A percentile compares a stretch with the other conserved stretches of the same genome.
phyloP scores from a whole-genome alignment of 2,329 filamentous ascomycete species.

The Cordyceps javanica region DNA sequence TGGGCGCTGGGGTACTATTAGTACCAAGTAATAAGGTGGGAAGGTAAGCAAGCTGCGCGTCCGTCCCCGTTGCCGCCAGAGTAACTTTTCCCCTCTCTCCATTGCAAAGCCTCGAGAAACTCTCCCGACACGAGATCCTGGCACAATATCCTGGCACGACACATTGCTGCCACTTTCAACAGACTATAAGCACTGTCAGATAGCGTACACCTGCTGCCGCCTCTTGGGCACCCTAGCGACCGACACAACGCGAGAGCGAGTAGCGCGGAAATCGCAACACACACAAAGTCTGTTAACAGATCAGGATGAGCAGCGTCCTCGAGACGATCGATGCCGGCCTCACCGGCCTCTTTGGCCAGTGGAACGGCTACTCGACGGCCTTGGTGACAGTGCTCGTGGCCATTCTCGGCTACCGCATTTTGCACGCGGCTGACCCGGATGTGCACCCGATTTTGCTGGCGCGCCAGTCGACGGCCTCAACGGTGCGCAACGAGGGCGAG shows the following conservation, averaged over 20 bases:
- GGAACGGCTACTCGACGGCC: slow-evolving; percentile 72
- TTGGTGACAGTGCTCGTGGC: slow-evolving; percentile 61
- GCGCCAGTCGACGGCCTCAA: slow-evolving; percentile 71
- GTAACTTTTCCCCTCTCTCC: not conserved
- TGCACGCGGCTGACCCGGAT: slow-evolving; percentile 74
- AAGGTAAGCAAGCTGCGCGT: not conserved
- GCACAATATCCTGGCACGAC: not conserved
- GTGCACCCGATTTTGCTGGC: slow-evolving; percentile 86
- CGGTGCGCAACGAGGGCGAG: slow-evolving; percentile 76
- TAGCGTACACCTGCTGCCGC: not conserved
- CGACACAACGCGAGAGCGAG: not conserved
- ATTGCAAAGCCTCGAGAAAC: not conserved
- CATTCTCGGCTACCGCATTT: slow-evolving; percentile 64
- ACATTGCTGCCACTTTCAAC: not conserved
- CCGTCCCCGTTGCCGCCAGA: not conserved
- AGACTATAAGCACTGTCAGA: not conserved
- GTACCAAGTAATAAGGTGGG: too few relatives aligned
- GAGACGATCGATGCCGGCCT: slow-evolving; percentile 66
- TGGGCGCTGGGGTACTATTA: not conserved
- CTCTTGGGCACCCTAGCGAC: not conserved
- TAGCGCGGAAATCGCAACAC: not conserved
- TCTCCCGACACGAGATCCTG: not conserved
- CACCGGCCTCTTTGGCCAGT: slow-evolving; percentile 65
- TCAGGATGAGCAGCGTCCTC: slow-evolving; percentile 35
- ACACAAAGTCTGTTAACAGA: slow-evolving; percentile 3